phyloP scores from a whole-genome alignment of 768 basidiomycete species.

The Collybia sordida region DNA sequence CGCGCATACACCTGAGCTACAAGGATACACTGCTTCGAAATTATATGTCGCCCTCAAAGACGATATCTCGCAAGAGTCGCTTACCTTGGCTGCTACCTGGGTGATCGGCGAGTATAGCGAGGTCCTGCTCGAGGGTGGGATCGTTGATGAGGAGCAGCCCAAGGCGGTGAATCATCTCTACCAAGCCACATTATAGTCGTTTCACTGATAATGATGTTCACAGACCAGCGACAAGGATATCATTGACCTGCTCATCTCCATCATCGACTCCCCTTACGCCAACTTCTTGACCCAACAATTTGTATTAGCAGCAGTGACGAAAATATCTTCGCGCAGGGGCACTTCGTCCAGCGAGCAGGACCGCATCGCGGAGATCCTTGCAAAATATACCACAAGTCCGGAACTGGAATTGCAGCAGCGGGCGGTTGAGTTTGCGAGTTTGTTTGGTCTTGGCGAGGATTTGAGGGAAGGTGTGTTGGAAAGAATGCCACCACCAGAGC shows the following conservation, averaged over 20 bases:
- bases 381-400: constrained; percentile 81
- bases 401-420: constrained; percentile 96
- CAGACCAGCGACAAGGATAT: constrained; percentile 82
- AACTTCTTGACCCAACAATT: constrained; percentile 92
- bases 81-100: constrained; percentile 94
- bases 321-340: constrained; percentile 80
- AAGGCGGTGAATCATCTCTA: constrained; percentile 48
- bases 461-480: constrained; percentile 85
- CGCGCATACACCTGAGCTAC: constrained; percentile 94
- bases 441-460: constrained; percentile 73
- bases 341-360: constrained; percentile 69
- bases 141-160: constrained; percentile 71
- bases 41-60: constrained; percentile 83
- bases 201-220: constrained; percentile 3
- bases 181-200: neutral
- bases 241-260: constrained; percentile 81
- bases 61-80: constrained; percentile 95
- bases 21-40: constrained; percentile 92
- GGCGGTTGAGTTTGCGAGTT: constrained; percentile 88
- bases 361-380: constrained; percentile 74
- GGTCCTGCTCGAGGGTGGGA: constrained; percentile 79
- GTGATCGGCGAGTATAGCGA: constrained; percentile 97
- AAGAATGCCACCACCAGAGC: constrained; percentile 97
- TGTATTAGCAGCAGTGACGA: constrained; percentile 85
- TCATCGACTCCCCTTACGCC: constrained; percentile 91